A percentile compares a stretch with the other conserved stretches of the same genome.
These are phyloP conservation scores for Colletotrichum limetticola DNA, from an alignment of 2,329 filamentous ascomycete genomes.

Conservation along the genomic window DNA sequence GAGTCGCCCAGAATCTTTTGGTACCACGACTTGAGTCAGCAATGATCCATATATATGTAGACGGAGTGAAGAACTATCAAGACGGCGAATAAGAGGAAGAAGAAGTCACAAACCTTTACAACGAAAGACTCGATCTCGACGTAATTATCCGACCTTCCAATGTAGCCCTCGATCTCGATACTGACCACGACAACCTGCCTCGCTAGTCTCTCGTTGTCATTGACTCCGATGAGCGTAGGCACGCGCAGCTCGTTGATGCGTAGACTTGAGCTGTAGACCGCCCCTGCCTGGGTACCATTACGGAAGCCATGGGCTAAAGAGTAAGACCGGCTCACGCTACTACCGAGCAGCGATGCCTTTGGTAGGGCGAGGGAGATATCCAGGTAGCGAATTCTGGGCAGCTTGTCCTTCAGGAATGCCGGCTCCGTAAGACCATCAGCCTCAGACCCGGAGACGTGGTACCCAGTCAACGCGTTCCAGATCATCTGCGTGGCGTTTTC, in stretches of 20 bases:
- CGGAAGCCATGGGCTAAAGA: conserved; percentile 35
- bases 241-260: conserved; percentile 68
- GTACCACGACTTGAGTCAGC: not conserved
- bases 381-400: conserved; percentile 53
- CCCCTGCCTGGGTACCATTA: not conserved
- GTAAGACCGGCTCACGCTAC: conserved; percentile 61
- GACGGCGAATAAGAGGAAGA: not conserved
- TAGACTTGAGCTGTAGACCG: conserved; percentile 46
- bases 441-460: conserved; percentile 38
- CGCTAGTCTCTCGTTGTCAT: conserved; percentile 73
- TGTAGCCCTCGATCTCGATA: conserved; percentile 68
- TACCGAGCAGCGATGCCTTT: conserved; percentile 76
- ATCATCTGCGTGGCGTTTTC: conserved; percentile 42
- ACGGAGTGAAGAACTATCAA: not conserved
- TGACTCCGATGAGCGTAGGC: conserved; percentile 78
- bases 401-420: conserved; percentile 38
- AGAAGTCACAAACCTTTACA: conserved; percentile 58
- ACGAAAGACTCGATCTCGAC: conserved; percentile 67
- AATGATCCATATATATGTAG: not conserved
- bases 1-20: conserved; percentile 64
- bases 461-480: conserved; percentile 46
- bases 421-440: not conserved
- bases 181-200: conserved; percentile 75
- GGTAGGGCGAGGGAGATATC: conserved; percentile 67
- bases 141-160: conserved; percentile 59